These are phyloP conservation scores for Boletus rubroflammeus DNA, from an alignment of 768 basidiomycete species.

Conservation along the genomic window DNA sequence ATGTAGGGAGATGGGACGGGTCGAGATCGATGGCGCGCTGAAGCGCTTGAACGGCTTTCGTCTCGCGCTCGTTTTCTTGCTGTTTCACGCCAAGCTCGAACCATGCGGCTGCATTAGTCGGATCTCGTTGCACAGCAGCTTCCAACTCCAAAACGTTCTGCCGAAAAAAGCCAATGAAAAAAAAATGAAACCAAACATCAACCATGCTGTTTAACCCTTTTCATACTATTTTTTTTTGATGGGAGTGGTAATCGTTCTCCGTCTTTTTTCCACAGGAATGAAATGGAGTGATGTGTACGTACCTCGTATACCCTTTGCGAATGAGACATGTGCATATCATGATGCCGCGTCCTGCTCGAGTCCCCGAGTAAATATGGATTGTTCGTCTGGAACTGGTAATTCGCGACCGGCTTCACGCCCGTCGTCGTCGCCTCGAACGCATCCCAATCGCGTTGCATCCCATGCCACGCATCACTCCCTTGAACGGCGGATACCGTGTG, in stretches of 20 bases:
- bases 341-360: conserved; percentile 47
- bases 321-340: conserved; percentile 34
- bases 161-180: conserved; percentile 8
- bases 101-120: conserved; percentile 73
- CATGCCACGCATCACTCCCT: conserved; percentile 49
- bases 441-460: conserved; percentile 78
- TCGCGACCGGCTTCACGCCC: conserved; percentile 53
- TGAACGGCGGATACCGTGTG: conserved; percentile 18
- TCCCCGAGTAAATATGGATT: conserved; percentile 77
- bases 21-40: conserved; percentile 78
- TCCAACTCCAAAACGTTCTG: conserved; percentile 88
- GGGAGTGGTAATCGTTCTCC: conserved; percentile 6
- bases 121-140: conserved; percentile 80
- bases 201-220: conserved; percentile 8
- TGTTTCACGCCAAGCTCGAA: conserved; percentile 93
- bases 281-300: conserved; percentile 17
- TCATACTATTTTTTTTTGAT: background rate
- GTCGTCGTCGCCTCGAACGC: conserved; percentile 68
- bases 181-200: conserved; percentile 10
- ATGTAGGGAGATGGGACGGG: conserved; percentile 69
- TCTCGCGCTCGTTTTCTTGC: conserved; percentile 96
- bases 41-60: conserved; percentile 83
- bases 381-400: conserved; percentile 70
- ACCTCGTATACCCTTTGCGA: conserved; percentile 39
- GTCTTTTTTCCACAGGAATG: conserved; percentile 8